Conservation (phyloP, 2,329 filamentous ascomycete genomes). For the Leptodontidium sp. region DNA sequence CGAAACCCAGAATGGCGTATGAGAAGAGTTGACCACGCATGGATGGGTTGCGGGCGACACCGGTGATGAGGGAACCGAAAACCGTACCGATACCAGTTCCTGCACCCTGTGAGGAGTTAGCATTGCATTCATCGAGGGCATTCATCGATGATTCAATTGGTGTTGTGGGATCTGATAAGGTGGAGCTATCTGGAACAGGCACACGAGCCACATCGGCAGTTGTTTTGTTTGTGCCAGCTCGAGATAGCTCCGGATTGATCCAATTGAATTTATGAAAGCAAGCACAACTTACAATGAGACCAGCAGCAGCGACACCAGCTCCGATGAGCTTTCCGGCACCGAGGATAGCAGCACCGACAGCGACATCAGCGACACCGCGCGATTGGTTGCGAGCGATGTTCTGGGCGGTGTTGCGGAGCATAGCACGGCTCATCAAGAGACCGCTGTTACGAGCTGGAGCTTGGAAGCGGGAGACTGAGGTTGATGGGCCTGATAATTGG, state of each 20-base stretch:
- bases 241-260: not conserved
- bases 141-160: not conserved
- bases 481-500: slow-evolving; percentile 34
- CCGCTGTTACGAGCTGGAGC: slow-evolving; percentile 33
- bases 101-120: slow-evolving; percentile 35
- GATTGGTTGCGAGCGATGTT: slow-evolving; percentile 40
- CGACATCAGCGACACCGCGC: slow-evolving; percentile 40
- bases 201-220: not conserved
- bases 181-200: not conserved
- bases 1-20: slow-evolving; percentile 71
- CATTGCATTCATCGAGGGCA: not conserved
- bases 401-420: slow-evolving; percentile 38
- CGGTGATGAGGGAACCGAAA: slow-evolving; percentile 61
- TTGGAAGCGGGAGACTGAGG: slow-evolving; percentile 42
- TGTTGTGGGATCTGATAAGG: not conserved
- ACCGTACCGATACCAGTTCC: slow-evolving; percentile 58
- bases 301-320: slow-evolving; percentile 42
- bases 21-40: slow-evolving; percentile 65
- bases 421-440: slow-evolving; percentile 38
- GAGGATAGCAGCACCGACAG: slow-evolving; percentile 40
- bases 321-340: slow-evolving; percentile 42
- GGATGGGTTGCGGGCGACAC: slow-evolving; percentile 63
- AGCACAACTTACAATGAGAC: slow-evolving; percentile 37
- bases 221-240: not conserved
- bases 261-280: not conserved